A percentile compares a stretch with the other conserved stretches of the same genome.
phyloP scores from a whole-genome alignment of 2,329 filamentous ascomycete genomes.

The Penicillium occitanis region DNA sequence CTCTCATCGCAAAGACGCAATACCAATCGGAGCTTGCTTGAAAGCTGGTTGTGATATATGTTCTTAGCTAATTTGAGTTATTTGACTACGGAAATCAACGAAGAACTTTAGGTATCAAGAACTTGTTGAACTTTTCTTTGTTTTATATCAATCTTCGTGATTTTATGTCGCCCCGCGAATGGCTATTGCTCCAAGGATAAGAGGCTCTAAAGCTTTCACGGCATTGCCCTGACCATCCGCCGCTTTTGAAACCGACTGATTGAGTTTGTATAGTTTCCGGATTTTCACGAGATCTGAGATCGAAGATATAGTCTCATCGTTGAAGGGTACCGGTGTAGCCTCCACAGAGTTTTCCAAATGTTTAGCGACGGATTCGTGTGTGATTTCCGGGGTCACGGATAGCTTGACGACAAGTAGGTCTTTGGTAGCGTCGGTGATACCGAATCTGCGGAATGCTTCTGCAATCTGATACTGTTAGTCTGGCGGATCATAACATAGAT shows the following conservation, averaged over 20 bases:
- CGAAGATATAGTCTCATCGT: constrained; percentile 61
- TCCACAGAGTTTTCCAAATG: constrained; percentile 65
- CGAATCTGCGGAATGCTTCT: constrained; percentile 86
- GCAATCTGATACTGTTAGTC: constrained; percentile 59
- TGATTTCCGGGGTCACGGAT: constrained; percentile 52
- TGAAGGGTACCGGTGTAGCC: constrained; percentile 60
- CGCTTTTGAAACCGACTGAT: constrained; percentile 52
- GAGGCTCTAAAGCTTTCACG: constrained; percentile 56
- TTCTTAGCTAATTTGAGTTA: neutral
- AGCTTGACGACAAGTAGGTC: constrained; percentile 81
- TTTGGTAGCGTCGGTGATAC: constrained; percentile 69
- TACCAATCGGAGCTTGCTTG: neutral
- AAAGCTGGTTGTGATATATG: neutral
- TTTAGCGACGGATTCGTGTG: constrained; percentile 50
- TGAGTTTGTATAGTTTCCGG: constrained; percentile 84
- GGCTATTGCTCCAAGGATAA: constrained; percentile 75
- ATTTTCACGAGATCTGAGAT: constrained; percentile 68
- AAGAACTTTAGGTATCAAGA: neutral
- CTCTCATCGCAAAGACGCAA: neutral
- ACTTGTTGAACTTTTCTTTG: neutral
- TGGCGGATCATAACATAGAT: neutral
- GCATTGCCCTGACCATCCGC: constrained; percentile 24
- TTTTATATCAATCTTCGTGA: neutral
- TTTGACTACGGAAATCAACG: neutral
- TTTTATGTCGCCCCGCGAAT: constrained; percentile 57